Evolutionary conservation across 495 filamentous ascomycete genomes (phyloP).

Genomic region (Lasiosphaeris hirsuta): DNA sequence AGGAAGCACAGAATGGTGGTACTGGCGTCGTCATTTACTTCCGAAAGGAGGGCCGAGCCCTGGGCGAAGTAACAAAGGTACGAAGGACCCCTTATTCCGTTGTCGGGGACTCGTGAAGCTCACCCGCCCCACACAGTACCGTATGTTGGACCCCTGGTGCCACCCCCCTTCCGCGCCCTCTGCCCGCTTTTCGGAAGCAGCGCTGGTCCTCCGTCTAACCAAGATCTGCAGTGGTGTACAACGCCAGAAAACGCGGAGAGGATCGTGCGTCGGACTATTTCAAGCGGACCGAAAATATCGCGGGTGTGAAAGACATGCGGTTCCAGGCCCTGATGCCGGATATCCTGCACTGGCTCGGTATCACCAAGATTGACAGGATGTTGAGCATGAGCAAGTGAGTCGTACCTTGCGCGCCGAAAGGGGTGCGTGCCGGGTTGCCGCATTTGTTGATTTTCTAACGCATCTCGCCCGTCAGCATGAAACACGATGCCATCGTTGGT

Average conservation of each 20-base stretch:
- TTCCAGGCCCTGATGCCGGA: constrained; percentile 99
- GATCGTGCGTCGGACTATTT: constrained; percentile 97
- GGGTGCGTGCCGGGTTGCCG: not conserved
- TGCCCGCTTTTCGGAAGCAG: constrained; percentile 1
- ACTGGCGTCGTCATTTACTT: constrained; percentile 98
- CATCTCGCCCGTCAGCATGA: constrained; percentile 63
- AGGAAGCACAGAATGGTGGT: constrained; percentile 91
- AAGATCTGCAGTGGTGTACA: constrained; percentile 71
- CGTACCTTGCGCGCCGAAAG: constrained; percentile 1
- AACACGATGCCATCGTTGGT: constrained; percentile 95
- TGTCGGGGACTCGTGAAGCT: constrained; percentile 13
- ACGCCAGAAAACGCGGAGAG: constrained; percentile 80
- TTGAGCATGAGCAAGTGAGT: constrained; percentile 94
- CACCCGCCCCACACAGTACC: constrained; percentile 36
- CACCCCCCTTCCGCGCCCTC: not conserved
- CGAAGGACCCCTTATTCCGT: constrained; percentile 14
- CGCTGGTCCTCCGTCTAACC: constrained; percentile 30
- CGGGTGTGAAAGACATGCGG: constrained; percentile 96
- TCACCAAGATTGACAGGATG: constrained; percentile 98
- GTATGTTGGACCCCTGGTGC: constrained; percentile 32
- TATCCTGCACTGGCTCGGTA: constrained; percentile 96
- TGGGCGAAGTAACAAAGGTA: constrained; percentile 97
- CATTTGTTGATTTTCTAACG: constrained; percentile 18
- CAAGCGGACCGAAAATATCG: constrained; percentile 93
- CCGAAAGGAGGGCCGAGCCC: constrained; percentile 91